Conservation (phyloP, 148 eudicot genomes). For the Rhododendron vialii region DNA sequence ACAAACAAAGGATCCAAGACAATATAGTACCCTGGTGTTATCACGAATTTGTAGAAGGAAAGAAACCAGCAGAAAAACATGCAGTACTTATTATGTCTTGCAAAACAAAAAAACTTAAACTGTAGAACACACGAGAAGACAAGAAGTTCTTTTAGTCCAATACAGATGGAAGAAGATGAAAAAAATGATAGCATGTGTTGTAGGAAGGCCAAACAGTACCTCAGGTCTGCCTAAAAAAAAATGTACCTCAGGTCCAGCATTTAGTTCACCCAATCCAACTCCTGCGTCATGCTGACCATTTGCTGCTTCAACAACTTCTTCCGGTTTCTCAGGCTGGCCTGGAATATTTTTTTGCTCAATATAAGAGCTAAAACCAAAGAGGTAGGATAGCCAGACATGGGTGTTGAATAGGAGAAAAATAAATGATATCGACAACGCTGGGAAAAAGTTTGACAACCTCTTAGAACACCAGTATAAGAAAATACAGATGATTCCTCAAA, state of each 20-base stretch:
- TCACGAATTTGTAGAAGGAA: not conserved
- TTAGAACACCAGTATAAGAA: not conserved
- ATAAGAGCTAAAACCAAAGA: not conserved
- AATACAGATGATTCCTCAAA: not conserved
- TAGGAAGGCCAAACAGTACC: constrained; percentile 30
- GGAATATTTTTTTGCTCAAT: constrained; percentile 5
- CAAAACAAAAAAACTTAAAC: not conserved
- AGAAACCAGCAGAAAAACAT: not conserved
- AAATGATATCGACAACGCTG: not conserved
- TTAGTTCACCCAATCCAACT: constrained; percentile 20
- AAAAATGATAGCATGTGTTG: not conserved
- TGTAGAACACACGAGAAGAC: not conserved
- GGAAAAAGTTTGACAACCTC: not conserved
- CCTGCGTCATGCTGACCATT: constrained; percentile 25
- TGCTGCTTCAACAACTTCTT: constrained; percentile 29
- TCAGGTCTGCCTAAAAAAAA: constrained; percentile 4
- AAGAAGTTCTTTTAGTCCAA: not conserved
- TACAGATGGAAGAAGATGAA: not conserved
- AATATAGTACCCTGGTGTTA: not conserved
- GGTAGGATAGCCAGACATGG: not conserved
- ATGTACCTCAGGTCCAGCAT: constrained; percentile 42
- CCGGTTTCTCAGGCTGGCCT: constrained; percentile 36
- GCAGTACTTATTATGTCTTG: not conserved
- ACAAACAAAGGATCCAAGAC: not conserved
- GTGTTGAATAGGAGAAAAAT: not conserved